Evolutionary conservation across 2,329 filamentous ascomycete genomes (phyloP).

Genomic region (Penicillium sp.): DNA sequence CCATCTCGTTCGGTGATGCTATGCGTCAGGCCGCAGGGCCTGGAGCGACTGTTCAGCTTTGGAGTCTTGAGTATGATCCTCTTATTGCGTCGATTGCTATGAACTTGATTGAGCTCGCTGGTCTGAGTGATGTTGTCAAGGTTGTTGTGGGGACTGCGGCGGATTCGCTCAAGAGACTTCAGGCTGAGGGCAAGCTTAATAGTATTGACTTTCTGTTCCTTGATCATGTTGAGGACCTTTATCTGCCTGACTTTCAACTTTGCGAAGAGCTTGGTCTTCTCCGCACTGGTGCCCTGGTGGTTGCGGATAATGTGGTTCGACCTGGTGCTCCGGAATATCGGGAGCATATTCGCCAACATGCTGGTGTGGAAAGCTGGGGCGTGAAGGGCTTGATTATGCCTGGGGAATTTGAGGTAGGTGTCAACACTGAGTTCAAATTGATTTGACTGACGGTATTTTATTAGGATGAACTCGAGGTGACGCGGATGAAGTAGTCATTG

Average conservation of each 20-base stretch:
- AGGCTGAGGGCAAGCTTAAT: background rate
- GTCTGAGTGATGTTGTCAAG: slow-evolving; percentile 12
- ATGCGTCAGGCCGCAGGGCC: slow-evolving; percentile 2
- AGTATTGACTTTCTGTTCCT: slow-evolving; percentile 13
- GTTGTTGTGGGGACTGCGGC: slow-evolving; percentile 10
- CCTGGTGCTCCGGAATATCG: slow-evolving; percentile 14
- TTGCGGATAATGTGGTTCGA: slow-evolving; percentile 15
- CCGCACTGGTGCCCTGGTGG: slow-evolving; percentile 7
- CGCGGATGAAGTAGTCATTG: background rate
- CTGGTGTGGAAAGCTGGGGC: slow-evolving; percentile 9
- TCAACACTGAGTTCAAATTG: background rate
- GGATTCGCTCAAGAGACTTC: slow-evolving; percentile 9
- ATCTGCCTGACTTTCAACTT: slow-evolving; percentile 6
- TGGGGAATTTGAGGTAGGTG: slow-evolving; percentile 10
- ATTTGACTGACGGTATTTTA: background rate
- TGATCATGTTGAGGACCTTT: slow-evolving; percentile 15
- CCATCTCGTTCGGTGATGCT: slow-evolving; percentile 9
- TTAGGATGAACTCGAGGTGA: slow-evolving; percentile 9
- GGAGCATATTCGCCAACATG: slow-evolving; percentile 7
- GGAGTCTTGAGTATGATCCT: slow-evolving; percentile 12
- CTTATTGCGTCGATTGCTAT: slow-evolving; percentile 15
- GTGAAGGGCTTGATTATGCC: slow-evolving; percentile 13
- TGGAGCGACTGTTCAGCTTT: background rate
- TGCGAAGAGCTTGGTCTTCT: slow-evolving; percentile 5
- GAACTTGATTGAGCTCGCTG: slow-evolving; percentile 13